Percentiles rank a stretch among this genome's conserved stretches.
Evolutionary conservation across 495 filamentous ascomycete genomes (phyloP).

Genomic region (Daldinia decipiens): DNA sequence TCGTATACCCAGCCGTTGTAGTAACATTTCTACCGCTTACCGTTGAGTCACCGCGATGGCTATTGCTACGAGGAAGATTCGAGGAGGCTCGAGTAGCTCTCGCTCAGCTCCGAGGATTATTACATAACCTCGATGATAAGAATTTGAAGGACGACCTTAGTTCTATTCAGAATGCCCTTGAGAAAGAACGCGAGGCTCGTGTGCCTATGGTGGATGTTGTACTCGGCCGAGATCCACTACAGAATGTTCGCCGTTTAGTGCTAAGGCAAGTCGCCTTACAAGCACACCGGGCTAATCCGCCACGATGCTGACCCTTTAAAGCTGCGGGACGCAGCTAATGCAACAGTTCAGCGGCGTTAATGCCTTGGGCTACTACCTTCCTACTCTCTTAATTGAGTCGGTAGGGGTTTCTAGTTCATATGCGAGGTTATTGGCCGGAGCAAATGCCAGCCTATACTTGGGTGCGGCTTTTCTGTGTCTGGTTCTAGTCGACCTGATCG

Average conservation of each 20-base stretch:
- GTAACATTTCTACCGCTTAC: conserved; percentile 35
- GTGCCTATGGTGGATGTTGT: conserved; percentile 29
- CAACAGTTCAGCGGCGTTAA: conserved; percentile 49
- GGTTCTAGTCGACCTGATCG: conserved; percentile 43
- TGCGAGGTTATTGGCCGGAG: conserved; percentile 48
- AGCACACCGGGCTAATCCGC: neutral
- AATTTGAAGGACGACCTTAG: conserved; percentile 40
- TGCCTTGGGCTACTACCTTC: conserved; percentile 46
- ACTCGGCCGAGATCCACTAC: conserved; percentile 37
- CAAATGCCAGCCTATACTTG: conserved; percentile 46
- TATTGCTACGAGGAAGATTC: conserved; percentile 38
- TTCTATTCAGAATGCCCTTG: conserved; percentile 41
- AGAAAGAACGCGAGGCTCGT: conserved; percentile 36
- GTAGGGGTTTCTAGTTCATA: conserved; percentile 43
- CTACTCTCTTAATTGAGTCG: conserved; percentile 44
- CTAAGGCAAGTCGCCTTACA: conserved; percentile 32
- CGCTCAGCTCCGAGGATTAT: conserved; percentile 39
- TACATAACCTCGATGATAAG: conserved; percentile 35
- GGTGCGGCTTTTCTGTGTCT: conserved; percentile 46
- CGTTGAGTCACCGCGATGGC: conserved; percentile 49
- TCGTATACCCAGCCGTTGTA: conserved; percentile 50
- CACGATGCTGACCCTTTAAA: conserved; percentile 20
- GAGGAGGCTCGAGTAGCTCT: conserved; percentile 46
- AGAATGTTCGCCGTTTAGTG: conserved; percentile 40
- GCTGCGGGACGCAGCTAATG: conserved; percentile 49